Percentiles rank a stretch among this genome's conserved stretches.
These are phyloP conservation scores for Psilocybe azurescens DNA, from an alignment of 768 basidiomycete genomes.

Conservation along the genomic window DNA sequence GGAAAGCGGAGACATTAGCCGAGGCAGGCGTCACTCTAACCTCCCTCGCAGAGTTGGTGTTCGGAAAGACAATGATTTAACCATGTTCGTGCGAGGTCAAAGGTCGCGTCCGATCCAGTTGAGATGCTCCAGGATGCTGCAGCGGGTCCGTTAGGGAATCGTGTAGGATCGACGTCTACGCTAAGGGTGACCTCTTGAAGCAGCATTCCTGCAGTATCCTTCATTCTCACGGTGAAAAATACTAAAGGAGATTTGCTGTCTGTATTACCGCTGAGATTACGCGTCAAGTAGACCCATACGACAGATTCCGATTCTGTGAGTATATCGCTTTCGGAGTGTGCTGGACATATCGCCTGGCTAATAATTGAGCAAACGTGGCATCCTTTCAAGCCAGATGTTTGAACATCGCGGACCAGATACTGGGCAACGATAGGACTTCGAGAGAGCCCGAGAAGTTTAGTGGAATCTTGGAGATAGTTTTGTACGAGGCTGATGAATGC, in stretches of 20 bases:
- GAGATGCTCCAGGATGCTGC: conserved; percentile 12
- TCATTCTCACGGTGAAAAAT: conserved; percentile 6
- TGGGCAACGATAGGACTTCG: neutral
- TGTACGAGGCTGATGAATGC: neutral
- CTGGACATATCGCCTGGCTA: conserved; percentile 9
- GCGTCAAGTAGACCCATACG: neutral
- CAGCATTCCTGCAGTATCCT: neutral
- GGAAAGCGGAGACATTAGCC: neutral
- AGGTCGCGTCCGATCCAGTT: conserved; percentile 12
- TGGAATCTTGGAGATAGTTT: neutral
- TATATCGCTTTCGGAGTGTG: conserved; percentile 12
- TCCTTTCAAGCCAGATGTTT: conserved; percentile 7
- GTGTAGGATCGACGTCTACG: neutral
- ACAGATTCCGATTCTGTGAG: neutral
- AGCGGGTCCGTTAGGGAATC: neutral
- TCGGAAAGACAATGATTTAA: conserved; percentile 6
- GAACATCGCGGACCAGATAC: conserved; percentile 3
- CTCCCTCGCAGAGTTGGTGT: conserved; percentile 15
- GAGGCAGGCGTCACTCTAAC: conserved; percentile 10
- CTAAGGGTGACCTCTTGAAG: conserved; percentile 3
- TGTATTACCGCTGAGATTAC: neutral
- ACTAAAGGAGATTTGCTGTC: neutral
- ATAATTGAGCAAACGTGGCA: conserved; percentile 19
- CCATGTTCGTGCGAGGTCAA: conserved; percentile 10
- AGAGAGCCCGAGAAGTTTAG: neutral